These are phyloP conservation scores for Fusarium compactum DNA, from an alignment of 2,329 filamentous ascomycete genomes.

Conservation along the genomic window DNA sequence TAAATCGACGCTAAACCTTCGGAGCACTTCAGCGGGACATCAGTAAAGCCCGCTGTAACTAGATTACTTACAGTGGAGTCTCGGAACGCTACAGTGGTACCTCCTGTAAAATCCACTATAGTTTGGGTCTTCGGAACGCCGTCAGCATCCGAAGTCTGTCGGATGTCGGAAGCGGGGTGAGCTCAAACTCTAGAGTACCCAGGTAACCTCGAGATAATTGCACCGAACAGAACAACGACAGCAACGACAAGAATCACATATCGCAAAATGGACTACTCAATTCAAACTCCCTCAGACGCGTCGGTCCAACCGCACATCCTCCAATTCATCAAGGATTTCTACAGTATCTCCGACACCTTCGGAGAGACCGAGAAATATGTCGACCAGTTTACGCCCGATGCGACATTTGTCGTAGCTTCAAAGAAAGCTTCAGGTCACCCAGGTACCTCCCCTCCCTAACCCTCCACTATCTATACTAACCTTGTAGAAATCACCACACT, in stretches of 20 bases:
- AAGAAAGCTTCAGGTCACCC: conserved; percentile 27
- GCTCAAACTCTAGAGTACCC: too few relatives aligned
- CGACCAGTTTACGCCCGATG: conserved; percentile 28
- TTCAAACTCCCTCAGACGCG: conserved; percentile 28
- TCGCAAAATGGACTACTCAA: conserved; percentile 27
- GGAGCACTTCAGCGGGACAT: neutral
- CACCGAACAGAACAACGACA: neutral
- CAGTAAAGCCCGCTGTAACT: neutral
- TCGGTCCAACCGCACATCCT: conserved; percentile 29
- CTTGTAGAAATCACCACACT: conserved; percentile 27
- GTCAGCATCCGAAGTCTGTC: conserved; percentile 18
- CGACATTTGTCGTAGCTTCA: conserved; percentile 30
- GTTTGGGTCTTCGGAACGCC: neutral
- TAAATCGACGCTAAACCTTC: neutral
- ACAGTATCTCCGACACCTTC: conserved; percentile 29
- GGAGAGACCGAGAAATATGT: conserved; percentile 36
- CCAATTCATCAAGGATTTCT: conserved; percentile 28
- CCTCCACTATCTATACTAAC: neutral
- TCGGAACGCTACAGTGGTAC: neutral
- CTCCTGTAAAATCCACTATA: neutral
- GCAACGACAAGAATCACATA: neutral
- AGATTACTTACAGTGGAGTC: neutral
- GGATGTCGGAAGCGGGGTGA: conserved; percentile 36
- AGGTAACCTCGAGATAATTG: neutral
- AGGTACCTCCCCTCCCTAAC: neutral